These are phyloP conservation scores for Paralagenidium karlingii DNA, from an alignment of 352 stramenopile genomes.

Conservation along the genomic window DNA sequence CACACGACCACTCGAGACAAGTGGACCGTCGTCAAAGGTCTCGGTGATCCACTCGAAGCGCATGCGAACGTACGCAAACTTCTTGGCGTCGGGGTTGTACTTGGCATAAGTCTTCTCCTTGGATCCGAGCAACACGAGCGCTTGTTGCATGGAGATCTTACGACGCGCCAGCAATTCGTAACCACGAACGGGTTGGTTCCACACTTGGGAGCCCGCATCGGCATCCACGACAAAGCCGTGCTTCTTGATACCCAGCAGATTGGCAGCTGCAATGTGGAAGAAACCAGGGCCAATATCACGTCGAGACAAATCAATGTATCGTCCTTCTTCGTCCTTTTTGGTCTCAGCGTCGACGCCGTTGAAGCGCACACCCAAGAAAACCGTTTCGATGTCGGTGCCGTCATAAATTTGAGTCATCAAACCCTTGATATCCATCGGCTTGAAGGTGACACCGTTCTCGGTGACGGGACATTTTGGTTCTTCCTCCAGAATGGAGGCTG, in stretches of 20 bases:
- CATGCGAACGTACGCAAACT: conserved; percentile 6
- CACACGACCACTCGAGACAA: conserved; percentile 3
- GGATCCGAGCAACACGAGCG: not conserved
- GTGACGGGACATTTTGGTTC: conserved; percentile 16
- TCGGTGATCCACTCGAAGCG: conserved; percentile 7
- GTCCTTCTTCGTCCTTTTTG: conserved; percentile 17
- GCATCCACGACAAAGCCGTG: conserved; percentile 38
- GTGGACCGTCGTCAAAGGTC: conserved; percentile 1
- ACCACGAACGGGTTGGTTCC: conserved; percentile 29
- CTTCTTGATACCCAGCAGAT: conserved; percentile 37
- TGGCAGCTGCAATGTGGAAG: conserved; percentile 37
- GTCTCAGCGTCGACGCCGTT: conserved; percentile 19
- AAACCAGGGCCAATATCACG: conserved; percentile 35
- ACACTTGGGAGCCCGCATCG: conserved; percentile 39
- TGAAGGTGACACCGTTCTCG: conserved; percentile 10
- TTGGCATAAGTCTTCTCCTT: conserved; percentile 3
- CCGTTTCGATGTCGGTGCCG: conserved; percentile 25
- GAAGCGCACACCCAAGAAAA: conserved; percentile 42
- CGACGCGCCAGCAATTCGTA: too few species aligned
- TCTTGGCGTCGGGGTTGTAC: conserved; percentile 7
- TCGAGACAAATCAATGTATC: conserved; percentile 20
- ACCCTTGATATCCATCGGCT: conserved; percentile 21
- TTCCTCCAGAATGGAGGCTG: conserved; percentile 28
- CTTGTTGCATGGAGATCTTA: not conserved
- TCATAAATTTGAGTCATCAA: conserved; percentile 26